Conservation (phyloP, 495 filamentous ascomycete genomes). For the Tuber indicum region DNA sequence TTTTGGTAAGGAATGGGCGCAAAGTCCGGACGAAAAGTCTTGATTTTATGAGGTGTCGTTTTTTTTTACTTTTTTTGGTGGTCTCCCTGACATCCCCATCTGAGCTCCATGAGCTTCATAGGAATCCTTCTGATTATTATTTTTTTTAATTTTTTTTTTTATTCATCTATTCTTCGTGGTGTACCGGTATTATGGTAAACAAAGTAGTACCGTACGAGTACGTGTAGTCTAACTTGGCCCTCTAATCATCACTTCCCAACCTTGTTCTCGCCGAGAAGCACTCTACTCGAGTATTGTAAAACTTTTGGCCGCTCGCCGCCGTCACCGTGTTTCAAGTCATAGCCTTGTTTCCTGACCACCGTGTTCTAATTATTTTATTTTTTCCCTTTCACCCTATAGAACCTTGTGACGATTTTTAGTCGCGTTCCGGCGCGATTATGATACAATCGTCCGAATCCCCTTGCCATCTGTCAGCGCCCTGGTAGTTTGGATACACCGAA, state of each 20-base stretch:
- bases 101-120: background rate
- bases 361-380: background rate
- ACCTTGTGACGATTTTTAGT: constrained; percentile 32
- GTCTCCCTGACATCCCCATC: constrained; percentile 14
- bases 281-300: background rate
- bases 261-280: background rate
- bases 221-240: background rate
- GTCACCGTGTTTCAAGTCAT: constrained; percentile 36
- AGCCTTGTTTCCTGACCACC: constrained; percentile 25
- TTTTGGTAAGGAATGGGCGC: constrained; percentile 24
- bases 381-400: background rate
- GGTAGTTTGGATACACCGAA: constrained; percentile 33
- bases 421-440: constrained; percentile 9
- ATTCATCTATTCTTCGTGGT: background rate
- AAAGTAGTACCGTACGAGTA: background rate
- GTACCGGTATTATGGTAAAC: constrained; percentile 1
- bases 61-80: constrained; percentile 10
- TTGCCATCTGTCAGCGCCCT: constrained; percentile 24
- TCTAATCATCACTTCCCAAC: background rate
- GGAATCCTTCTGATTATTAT: background rate
- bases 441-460: constrained; percentile 14
- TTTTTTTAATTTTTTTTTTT: background rate
- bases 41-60: constrained; percentile 35
- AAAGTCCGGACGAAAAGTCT: constrained; percentile 40
- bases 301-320: constrained; percentile 30